Evolutionary conservation across 208 protist genomes (phyloP).

Genomic region (Acanthamoeba royreba): DNA sequence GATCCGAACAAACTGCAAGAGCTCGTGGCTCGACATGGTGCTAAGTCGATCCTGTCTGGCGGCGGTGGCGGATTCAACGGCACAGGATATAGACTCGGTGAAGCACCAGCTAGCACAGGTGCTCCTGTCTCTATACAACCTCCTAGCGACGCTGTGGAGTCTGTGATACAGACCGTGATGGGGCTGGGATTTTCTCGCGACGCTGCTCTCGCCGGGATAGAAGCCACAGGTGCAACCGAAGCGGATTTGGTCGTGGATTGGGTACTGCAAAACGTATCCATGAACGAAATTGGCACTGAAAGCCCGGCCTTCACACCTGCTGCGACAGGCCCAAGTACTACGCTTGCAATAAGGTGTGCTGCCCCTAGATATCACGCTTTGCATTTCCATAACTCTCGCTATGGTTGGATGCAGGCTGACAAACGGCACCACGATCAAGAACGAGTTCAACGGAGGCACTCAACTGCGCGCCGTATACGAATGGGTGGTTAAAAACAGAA

Average conservation of each 20-base stretch:
- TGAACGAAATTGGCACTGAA: not conserved
- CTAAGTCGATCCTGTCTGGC: not conserved
- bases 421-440: not conserved
- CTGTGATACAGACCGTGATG: not conserved
- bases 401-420: not conserved
- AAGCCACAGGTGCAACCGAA: not conserved
- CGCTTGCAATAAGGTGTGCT: not conserved
- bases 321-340: not conserved
- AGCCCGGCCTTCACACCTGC: not conserved
- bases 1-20: slow-evolving; percentile 29
- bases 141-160: not conserved
- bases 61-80: not conserved
- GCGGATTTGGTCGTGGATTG: not conserved
- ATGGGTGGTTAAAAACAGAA: not conserved
- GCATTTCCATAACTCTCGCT: not conserved
- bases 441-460: not conserved
- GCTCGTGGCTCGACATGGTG: slow-evolving; percentile 29
- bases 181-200: not conserved
- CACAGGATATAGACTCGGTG: not conserved
- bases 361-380: not conserved
- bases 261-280: not conserved
- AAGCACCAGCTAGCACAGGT: not conserved
- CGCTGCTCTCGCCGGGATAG: not conserved
- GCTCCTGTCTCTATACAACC: not conserved
- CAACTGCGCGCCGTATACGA: not conserved